Evolutionary conservation across 2,329 filamentous ascomycete species (phyloP), one percentile per base, ranked within the genome.

Genomic region (Hypoxylon sp.): DNA sequence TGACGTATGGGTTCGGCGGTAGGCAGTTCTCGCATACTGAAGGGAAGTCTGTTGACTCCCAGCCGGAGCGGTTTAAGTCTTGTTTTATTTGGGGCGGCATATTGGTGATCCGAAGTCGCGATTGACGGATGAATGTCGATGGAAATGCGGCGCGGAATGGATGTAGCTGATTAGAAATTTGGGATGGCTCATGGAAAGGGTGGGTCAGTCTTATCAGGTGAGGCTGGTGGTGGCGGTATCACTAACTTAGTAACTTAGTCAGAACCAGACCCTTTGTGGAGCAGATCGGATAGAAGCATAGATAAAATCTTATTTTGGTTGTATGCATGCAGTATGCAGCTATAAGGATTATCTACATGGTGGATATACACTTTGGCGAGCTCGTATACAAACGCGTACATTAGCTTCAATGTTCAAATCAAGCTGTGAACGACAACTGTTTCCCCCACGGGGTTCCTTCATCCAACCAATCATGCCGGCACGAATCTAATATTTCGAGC

Each of bases 51-150:
- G 93, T 96, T 32, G 93, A 92, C 82, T 99, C 96, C 94, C 94
- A 98, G 65, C 96, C 96, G 17, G 94, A 96, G 59, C 96, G 89
- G 82, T 98, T 98, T 50, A 98, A 87, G 78, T 98, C 94, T 79
- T 97, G 92, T 81, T 98, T 98, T 79, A 98, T 98, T 80, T 97
- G 94, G 11, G 94, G 92, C 62, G 93, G 92, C 90, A 97, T 95
- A 49, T 38, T 73, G 65, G 23, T 34, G 45, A 23, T 34, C 14
- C 9, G 21, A 48, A n/a, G 11, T 56, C 19, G 34, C 23, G 21
- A 52, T 38, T 34, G 45, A 51, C 50, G 45, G 25, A 32, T 43
- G 14, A 60, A 59, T 17, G 19, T 41, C 30, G 46, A 66, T 53
- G 30, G n/a, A 14, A 34, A 14, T 19, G 38, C 17, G 38, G 38